A percentile compares a stretch with the other conserved stretches of the same genome.
Conservation (phyloP, 306 rosid species). For the Vachellia pachyceras region DNA sequence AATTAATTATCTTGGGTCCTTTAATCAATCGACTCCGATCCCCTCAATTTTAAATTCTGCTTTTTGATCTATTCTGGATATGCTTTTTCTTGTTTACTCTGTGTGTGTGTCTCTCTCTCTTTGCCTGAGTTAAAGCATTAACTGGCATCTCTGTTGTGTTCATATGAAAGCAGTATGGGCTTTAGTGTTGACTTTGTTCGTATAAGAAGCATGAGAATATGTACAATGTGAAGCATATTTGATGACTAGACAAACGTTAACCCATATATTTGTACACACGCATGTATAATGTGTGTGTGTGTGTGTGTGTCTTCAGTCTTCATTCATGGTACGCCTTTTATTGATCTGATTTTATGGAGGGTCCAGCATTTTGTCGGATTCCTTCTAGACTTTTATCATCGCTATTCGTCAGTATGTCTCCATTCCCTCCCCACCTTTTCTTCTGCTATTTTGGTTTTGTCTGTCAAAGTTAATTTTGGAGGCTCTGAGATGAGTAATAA, state of each 20-base stretch:
- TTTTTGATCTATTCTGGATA: conserved; percentile 24
- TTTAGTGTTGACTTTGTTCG: conserved; percentile 35
- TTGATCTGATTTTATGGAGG: conserved; percentile 21
- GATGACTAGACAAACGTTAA: too few relatives aligned
- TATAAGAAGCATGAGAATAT: conserved; percentile 35
- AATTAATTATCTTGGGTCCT: not conserved
- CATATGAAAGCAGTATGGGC: conserved; percentile 3
- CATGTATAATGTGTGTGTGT: too few relatives aligned
- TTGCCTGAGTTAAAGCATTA: not conserved
- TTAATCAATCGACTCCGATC: too few relatives aligned
- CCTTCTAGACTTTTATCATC: conserved; percentile 6
- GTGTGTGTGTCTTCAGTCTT: not conserved
- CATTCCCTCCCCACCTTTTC: not conserved
- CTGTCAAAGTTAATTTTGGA: conserved; percentile 27
- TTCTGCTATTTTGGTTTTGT: not conserved
- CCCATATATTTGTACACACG: too few relatives aligned
- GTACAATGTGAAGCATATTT: conserved; percentile 25
- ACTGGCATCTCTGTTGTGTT: conserved; percentile 18
- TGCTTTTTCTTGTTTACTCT: not conserved
- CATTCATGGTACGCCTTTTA: conserved; percentile 26
- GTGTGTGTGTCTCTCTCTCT: not conserved
- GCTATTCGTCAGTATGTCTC: not conserved
- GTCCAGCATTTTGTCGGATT: conserved; percentile 35
- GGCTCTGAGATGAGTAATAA: conserved; percentile 73
- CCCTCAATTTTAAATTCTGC: conserved; percentile 14